Evolutionary conservation across 768 basidiomycete species (phyloP), one percentile per base, ranked within the genome.

Genomic region (Arthromyces matolae): DNA sequence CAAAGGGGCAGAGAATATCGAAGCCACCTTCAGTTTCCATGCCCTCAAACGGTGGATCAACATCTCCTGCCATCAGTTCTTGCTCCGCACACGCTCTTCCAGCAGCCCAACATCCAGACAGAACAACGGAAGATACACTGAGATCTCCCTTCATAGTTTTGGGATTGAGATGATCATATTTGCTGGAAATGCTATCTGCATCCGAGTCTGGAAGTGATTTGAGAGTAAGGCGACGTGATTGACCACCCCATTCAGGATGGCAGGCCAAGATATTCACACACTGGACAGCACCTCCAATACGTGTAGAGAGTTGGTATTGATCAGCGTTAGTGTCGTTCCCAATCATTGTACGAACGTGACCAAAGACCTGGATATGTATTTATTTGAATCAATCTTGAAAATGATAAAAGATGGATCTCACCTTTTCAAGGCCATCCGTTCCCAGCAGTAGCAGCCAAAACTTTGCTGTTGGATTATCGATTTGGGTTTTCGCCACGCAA

Each of bases 391-490:
- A n/a, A n/a, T n/a, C n/a, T n/a, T n/a, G n/a, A n/a, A n/a, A n/a
- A n/a, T n/a, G n/a, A n/a, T n/a, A n/a, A n/a, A n/a, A n/a, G n/a
- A n/a, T n/a, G n/a, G n/a, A n/a, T n/a, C n/a, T n/a, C n/a, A n/a
- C n/a, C 18, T 40, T 31, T 50, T 73, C 65, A 0, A 71, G 58
- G 0, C 64, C 54, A 54, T 74, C 67, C 0, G 70, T 73, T 9
- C 72, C 71, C 4, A 72, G 49, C 0, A 71, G 59, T 8, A 68
- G 64, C 3, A 73, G 20, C 45, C 53, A 71, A 42, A 74, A 71
- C 40, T 53, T 18, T 0, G 58, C 54, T 32, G 63, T 45, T 0
- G 68, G 65, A 48, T 62, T 45, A 33, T 71, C 60, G 10, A 63
- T 47, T 41, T 72, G 67, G 4, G 61, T 47, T 45, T 72, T 74